phyloP scores from a whole-genome alignment of 2,329 filamentous ascomycete species.

The Elsinoe necatrix region DNA sequence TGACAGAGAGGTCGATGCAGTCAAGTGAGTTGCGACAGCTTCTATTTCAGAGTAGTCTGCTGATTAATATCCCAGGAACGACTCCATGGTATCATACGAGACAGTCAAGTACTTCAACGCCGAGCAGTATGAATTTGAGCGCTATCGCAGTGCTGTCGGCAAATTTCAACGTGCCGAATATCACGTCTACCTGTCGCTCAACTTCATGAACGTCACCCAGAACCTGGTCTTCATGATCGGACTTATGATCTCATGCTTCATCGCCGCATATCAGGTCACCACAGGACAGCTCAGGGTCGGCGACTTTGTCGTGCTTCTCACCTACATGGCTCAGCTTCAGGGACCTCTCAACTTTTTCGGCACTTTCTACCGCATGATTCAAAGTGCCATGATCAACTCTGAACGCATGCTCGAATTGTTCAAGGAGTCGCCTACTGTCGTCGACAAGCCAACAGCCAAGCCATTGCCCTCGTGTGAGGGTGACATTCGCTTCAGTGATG shows the following conservation, averaged over 20 bases:
- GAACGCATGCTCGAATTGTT: slow-evolving; percentile 93
- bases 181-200: slow-evolving; percentile 48
- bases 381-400: slow-evolving; percentile 94
- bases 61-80: slow-evolving; percentile 51
- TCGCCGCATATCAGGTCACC: slow-evolving; percentile 62
- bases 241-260: slow-evolving; percentile 59
- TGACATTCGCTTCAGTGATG: slow-evolving; percentile 77
- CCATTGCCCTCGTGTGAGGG: slow-evolving; percentile 63
- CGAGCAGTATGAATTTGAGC: slow-evolving; percentile 49
- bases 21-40: slow-evolving; percentile 54
- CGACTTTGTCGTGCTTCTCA: slow-evolving; percentile 61
- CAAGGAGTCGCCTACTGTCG: slow-evolving; percentile 87
- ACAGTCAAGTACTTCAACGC: slow-evolving; percentile 60
- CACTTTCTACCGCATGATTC: slow-evolving; percentile 90
- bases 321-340: slow-evolving; percentile 67
- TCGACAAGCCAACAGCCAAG: slow-evolving; percentile 61
- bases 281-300: slow-evolving; percentile 53
- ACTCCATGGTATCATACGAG: slow-evolving; percentile 98
- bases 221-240: slow-evolving; percentile 56
- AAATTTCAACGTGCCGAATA: slow-evolving; percentile 52
- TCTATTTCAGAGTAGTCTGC: slow-evolving; percentile 11
- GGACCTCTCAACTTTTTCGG: slow-evolving; percentile 69
- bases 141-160: slow-evolving; percentile 48
- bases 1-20: slow-evolving; percentile 87
- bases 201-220: slow-evolving; percentile 53